Base-by-base conservation (phyloP, 164 flowering plant species). In the Vitis labrusca region DNA sequence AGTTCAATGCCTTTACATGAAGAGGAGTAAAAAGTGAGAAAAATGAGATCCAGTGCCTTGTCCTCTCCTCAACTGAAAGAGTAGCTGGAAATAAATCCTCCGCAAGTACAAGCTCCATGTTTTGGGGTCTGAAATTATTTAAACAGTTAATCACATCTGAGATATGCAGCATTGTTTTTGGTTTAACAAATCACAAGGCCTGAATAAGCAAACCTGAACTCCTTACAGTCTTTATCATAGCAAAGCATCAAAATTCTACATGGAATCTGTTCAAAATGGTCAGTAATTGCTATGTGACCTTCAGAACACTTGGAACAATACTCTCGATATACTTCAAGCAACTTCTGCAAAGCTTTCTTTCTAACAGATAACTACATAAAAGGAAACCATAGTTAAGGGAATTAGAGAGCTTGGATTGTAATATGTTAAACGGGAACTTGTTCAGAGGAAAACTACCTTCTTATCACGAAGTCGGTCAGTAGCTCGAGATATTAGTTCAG, bases 391-490 rank as follows among this genome's bases (percentile, higher is more conserved):
- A 53, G 68, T 55, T 37, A 50, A 73, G 13, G 44, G 7, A 8
- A 19, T 44, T 6, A 12, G 16, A 13, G 5, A 1, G 2, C 48
- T 3, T 49, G 61, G 52, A 37, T n/a, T 14, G 15, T 50, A 11
- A 63, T 32, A 44, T 67, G 3, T 16, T 4, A 11, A 60, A 16
- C 56, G 65, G 11, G 50, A 63, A 66, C 8, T 64, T 52, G 44
- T 23, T 32, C 8, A 37, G n/a, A 29, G 59, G 13, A 64, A 30
- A 58, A 15, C 49, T 58, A 89, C 99, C 97, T 90, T 95, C 80
- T 89, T 95, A 81, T 95, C 99, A 55, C 99, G 86, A 74, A 95
- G 91, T 60, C 99, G 83, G 70, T 93, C 94, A 50, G 82, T 70
- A 51, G 83, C 89, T 66, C 74, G 83, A 75, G 75, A 76, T 64